phyloP scores from a whole-genome alignment of 495 filamentous ascomycete species.

The Diplogelasinospora grovesii region DNA sequence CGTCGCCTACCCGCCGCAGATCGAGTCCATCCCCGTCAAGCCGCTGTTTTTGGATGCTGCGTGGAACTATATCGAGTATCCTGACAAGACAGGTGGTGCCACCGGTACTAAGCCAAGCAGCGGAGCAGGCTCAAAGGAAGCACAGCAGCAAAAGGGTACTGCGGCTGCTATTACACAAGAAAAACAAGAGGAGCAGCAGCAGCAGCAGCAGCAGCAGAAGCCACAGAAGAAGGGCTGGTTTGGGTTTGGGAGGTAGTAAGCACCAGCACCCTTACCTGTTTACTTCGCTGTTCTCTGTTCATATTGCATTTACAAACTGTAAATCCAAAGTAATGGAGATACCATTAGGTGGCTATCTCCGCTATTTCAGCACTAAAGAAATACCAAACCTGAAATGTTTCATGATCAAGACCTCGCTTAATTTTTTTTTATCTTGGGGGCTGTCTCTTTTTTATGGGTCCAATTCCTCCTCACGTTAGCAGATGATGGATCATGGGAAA shows the following conservation, averaged over 20 bases:
- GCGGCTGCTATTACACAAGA: no score
- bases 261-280: background rate
- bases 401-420: no score
- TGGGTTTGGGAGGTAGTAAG: constrained; percentile 73
- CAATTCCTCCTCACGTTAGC: no score
- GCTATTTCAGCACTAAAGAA: no score
- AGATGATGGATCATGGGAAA: no score
- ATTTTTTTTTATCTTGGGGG: no score
- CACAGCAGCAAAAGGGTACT: constrained; percentile 4
- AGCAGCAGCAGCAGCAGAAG: constrained; percentile 31
- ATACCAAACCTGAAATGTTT: no score
- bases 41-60: constrained; percentile 94
- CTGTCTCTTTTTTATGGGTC: no score
- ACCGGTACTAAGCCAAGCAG: constrained; percentile 26
- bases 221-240: constrained; percentile 80
- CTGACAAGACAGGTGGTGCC: constrained; percentile 46
- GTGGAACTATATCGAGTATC: constrained; percentile 97
- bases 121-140: constrained; percentile 10
- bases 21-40: constrained; percentile 84
- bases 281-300: background rate
- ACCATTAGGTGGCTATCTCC: no score
- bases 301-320: background rate
- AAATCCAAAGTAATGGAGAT: no score
- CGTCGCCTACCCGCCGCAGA: constrained; percentile 76
- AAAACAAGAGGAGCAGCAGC: background rate